A percentile compares a stretch with the other conserved stretches of the same genome.
phyloP scores from a whole-genome alignment of 805 yeast species.

The Candida ulmi region DNA sequence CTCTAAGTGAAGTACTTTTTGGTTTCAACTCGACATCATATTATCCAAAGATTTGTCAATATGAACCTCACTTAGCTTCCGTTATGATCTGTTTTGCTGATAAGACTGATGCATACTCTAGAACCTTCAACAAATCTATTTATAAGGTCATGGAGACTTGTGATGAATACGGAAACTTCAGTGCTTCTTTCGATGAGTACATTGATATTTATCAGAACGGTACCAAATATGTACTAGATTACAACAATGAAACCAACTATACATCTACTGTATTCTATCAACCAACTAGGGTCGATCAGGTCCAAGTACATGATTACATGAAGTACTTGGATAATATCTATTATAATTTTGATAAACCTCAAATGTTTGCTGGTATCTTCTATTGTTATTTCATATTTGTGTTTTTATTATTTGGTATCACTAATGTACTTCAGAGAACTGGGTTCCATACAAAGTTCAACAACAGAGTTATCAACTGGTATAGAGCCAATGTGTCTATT shows the following conservation, averaged over 20 bases:
- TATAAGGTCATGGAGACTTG: not conserved
- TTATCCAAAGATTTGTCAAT: not conserved
- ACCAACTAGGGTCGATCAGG: constrained; percentile 9
- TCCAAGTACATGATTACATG: not conserved
- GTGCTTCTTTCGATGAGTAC: constrained; percentile 15
- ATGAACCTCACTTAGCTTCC: not conserved
- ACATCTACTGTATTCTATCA: constrained; percentile 9
- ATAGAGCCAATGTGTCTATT: constrained; percentile 14
- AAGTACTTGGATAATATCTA: constrained; percentile 4
- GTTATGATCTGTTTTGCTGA: constrained; percentile 6
- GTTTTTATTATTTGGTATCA: constrained; percentile 29
- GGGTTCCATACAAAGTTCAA: constrained; percentile 15
- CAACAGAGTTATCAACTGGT: constrained; percentile 13
- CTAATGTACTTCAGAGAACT: constrained; percentile 25
- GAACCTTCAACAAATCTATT: constrained; percentile 9
- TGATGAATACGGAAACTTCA: not conserved
- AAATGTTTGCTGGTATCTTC: constrained; percentile 25
- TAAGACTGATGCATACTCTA: constrained; percentile 6
- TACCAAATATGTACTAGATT: constrained; percentile 15
- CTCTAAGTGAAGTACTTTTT: not conserved
- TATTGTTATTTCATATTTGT: constrained; percentile 35
- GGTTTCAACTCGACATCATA: not conserved
- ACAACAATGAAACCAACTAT: constrained; percentile 3
- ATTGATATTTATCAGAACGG: constrained; percentile 25
- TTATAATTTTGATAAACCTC: constrained; percentile 17